Conservation (phyloP, 139 green algal species). For the Ulvella scutata region DNA sequence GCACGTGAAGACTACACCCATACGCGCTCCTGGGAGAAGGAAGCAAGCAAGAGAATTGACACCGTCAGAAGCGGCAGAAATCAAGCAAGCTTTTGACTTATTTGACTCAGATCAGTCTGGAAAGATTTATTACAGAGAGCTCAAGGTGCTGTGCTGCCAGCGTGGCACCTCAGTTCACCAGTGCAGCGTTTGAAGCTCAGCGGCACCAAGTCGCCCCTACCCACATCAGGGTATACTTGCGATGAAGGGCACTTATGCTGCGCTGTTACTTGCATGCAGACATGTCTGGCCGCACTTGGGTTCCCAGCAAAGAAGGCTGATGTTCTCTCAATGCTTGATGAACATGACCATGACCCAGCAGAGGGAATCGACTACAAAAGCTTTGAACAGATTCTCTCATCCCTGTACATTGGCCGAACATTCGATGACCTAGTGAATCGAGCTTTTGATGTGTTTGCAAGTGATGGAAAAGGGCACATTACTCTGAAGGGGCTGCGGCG, state of each 20-base stretch:
- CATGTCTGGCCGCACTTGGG: neutral
- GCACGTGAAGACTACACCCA: no score
- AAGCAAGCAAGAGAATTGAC: neutral
- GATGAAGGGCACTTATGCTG: no score
- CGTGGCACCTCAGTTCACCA: no score
- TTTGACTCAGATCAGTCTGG: neutral
- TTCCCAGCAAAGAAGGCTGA: neutral
- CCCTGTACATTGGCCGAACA: neutral
- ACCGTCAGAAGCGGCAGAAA: neutral
- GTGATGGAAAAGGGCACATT: neutral
- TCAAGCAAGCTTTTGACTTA: neutral
- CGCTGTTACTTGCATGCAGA: no score
- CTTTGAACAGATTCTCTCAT: neutral
- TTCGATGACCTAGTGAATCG: neutral
- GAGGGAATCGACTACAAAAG: neutral
- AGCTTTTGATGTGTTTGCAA: neutral
- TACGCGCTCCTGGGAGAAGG: no score
- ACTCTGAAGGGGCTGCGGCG: neutral
- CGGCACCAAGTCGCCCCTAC: no score
- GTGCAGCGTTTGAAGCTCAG: no score
- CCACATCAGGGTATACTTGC: no score
- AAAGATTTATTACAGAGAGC: neutral
- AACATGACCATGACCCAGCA: neutral
- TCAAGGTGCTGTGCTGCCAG: no score
- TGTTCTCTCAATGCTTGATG: neutral